Percentiles rank a stretch among this genome's conserved stretches.
phyloP scores from a whole-genome alignment of 2,329 filamentous ascomycete genomes.

The Penicillium polonicum region DNA sequence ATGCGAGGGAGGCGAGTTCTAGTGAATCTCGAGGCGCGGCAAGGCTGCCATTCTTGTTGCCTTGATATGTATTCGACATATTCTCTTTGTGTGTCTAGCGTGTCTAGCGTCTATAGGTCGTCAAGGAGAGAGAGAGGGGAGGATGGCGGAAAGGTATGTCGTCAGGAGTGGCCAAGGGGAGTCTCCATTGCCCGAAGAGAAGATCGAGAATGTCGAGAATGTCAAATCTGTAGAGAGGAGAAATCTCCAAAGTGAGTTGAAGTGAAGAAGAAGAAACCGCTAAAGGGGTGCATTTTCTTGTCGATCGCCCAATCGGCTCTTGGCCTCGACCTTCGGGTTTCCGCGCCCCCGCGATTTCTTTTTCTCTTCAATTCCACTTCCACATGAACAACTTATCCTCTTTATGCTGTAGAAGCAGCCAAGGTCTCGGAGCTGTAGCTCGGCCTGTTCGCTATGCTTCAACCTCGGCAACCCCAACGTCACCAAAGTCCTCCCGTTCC shows the following conservation, averaged over 20 bases:
- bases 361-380: conserved; percentile 3
- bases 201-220: conserved; percentile 4
- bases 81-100: conserved; percentile 16
- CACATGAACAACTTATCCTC: conserved; percentile 13
- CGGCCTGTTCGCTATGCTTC: conserved; percentile 26
- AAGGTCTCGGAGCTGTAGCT: conserved; percentile 10
- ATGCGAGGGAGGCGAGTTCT: conserved; percentile 92
- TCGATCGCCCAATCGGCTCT: conserved; percentile 26
- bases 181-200: conserved; percentile 13
- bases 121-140: not conserved
- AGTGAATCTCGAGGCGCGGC: conserved; percentile 76
- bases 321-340: conserved; percentile 14
- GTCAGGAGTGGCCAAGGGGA: conserved; percentile 2
- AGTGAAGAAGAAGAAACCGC: conserved; percentile 5
- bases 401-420: conserved; percentile 14
- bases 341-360: conserved; percentile 18
- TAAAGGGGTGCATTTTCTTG: conserved; percentile 21
- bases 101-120: not conserved
- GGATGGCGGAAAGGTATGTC: not conserved
- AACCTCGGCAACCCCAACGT: conserved; percentile 13
- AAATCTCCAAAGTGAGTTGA: not conserved
- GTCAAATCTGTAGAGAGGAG: not conserved
- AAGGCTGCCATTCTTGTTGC: conserved; percentile 29
- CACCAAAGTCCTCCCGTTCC: conserved; percentile 16
- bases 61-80: conserved; percentile 36